Base-by-base conservation (phyloP, 371 early-diverging fungal genomes). In the Mucor velutinosus region DNA sequence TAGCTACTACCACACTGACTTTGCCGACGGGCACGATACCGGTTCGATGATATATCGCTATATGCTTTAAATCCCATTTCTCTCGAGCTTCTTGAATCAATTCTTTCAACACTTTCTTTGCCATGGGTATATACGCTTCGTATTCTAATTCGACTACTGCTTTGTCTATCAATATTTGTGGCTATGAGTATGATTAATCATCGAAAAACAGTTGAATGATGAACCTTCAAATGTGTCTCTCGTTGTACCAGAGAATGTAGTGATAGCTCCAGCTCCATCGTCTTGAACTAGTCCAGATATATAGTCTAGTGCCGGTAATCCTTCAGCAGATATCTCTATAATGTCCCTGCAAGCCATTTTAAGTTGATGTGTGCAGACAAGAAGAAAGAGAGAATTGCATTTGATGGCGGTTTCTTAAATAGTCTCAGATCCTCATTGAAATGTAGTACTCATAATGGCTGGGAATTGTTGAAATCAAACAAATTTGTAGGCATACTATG, bases 221-320 rank as follows among this genome's bases (percentile, higher is more conserved):
- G 60, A 74, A 90, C 95, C 94, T 75, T 92, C 79, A 76, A 94
- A 95, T 39, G 82, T 86, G 71, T 92, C 82, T 23, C 96, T 84
- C 0, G 96, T 96, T 0, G 93, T 94, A 19, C 96, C 96, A 8
- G 88, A 84, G 72, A 96, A 96, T 0, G 92, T 90, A 1, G 89
- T 84, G 33, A 95, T 90, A 14, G 95, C 96, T 17, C 96, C 96
- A 11, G 93, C 92, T 1, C 76, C 73, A 58, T 89, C 85, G 71
- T 86, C 87, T 10, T 86, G 81, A 14, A 92, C 92, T 11, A 78
- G 73, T n/a, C 78, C 67, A 10, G 82, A 72, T 32, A 89, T 67
- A 17, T 70, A 62, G 64, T 87, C 87, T 15, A 88, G 72, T 17
- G 74, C 64, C 0, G 82, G 80, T n/a, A 89, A 62, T 25, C 66